phyloP scores from a whole-genome alignment of 1,139 yeast species.

The Blastobotrys serpentis region DNA sequence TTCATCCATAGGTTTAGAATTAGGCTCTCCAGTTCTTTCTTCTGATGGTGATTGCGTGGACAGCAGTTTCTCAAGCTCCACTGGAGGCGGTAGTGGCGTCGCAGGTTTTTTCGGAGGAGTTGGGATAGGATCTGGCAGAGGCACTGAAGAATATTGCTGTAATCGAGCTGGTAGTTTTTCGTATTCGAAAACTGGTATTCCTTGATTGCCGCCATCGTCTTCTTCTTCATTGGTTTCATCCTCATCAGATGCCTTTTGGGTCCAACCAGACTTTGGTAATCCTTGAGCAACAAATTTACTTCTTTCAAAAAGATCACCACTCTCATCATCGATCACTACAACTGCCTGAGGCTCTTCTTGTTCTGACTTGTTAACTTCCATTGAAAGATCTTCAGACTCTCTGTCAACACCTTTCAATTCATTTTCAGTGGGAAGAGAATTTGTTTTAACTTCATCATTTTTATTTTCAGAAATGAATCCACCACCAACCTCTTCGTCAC shows the following conservation, averaged over 20 bases:
- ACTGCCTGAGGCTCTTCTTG: not conserved
- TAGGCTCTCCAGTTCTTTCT: no score
- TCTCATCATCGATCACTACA: not conserved
- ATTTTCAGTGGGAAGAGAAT: no score
- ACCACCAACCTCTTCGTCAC: constrained; percentile 12
- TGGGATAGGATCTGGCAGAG: not conserved
- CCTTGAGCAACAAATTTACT: not conserved
- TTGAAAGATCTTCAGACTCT: no score
- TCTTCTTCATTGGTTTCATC: not conserved
- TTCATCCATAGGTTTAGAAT: not conserved
- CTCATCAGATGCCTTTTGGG: not conserved
- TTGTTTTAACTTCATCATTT: no score
- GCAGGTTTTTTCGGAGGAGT: no score
- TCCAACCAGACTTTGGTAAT: not conserved
- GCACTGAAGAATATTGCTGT: not conserved
- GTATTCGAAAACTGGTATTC: not conserved
- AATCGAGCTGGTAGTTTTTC: not conserved
- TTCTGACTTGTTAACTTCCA: not conserved
- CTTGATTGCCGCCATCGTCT: not conserved
- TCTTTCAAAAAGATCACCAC: not conserved
- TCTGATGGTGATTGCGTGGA: no score
- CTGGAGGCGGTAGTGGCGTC: no score
- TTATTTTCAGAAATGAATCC: no score
- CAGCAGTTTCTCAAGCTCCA: no score
- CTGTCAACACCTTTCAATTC: no score